Percentiles rank a stretch among this genome's conserved stretches.
Conservation (phyloP, 495 filamentous ascomycete species). For the Penicillium waksmanii region DNA sequence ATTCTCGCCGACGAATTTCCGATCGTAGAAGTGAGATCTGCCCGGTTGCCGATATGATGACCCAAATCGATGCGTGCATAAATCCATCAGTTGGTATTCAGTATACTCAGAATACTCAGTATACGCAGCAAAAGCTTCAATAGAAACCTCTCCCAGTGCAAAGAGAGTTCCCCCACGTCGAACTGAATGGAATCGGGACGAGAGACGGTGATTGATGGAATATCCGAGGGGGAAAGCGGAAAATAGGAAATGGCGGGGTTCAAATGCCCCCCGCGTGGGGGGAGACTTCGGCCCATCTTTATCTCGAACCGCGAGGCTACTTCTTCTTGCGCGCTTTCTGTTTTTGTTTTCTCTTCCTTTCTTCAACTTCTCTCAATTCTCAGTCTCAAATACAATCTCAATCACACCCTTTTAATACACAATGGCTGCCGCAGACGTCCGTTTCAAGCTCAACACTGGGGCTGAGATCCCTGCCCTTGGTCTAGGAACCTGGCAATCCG, state of each 20-base stretch:
- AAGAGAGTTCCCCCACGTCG: not conserved
- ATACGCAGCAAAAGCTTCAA: no score
- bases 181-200: not conserved
- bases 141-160: not conserved
- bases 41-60: not conserved
- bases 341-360: conserved; percentile 13
- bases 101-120: no score
- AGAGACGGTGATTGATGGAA: conserved; percentile 33
- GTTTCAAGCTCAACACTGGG: conserved; percentile 77
- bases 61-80: not conserved
- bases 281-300: conserved; percentile 17
- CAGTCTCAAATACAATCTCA: conserved; percentile 5
- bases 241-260: conserved; percentile 13
- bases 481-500: conserved; percentile 77
- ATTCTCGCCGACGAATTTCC: conserved; percentile 5
- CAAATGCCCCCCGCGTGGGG: conserved; percentile 18
- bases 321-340: conserved; percentile 4
- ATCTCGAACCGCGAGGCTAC: not conserved
- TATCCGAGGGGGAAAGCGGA: conserved; percentile 3
- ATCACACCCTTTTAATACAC: conserved; percentile 13
- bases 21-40: not conserved
- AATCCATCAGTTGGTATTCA: no score
- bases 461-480: conserved; percentile 75
- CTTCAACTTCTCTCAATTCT: conserved; percentile 6
- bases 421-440: conserved; percentile 43